Evolutionary conservation across 163 green algal genomes (phyloP).

Genomic region (Chlamydomonas reinhardtii): DNA sequence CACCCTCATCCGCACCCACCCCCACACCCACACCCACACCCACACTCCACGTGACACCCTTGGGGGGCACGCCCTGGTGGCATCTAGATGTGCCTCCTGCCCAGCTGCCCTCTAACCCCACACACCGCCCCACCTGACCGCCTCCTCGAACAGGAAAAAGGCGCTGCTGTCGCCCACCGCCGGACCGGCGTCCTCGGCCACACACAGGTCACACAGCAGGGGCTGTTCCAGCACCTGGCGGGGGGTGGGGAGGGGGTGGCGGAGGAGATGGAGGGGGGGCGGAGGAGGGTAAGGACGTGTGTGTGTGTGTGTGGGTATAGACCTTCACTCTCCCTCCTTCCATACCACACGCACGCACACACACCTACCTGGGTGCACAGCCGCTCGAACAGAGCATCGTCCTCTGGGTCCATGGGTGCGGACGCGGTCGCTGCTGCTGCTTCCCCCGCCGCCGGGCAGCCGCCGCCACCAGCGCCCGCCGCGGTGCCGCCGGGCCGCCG

Average conservation of each 20-base stretch:
- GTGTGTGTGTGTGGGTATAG: not conserved
- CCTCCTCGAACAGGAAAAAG: constrained; percentile 82
- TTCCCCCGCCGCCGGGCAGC: not conserved
- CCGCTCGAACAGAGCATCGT: constrained; percentile 34
- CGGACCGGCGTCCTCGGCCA: constrained; percentile 47
- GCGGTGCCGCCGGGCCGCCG: not conserved
- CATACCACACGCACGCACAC: not conserved
- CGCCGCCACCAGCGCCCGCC: not conserved
- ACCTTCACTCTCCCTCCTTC: no score
- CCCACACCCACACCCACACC: no score
- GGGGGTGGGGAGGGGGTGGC: no score
- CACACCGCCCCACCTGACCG: constrained; percentile 52
- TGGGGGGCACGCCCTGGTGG: no score
- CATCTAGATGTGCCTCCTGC: no score
- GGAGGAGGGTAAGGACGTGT: no score
- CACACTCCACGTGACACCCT: no score
- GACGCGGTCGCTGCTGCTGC: not conserved
- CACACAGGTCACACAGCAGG: constrained; percentile 60
- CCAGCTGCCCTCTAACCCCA: not conserved
- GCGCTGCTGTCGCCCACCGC: constrained; percentile 58
- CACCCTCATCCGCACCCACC: no score
- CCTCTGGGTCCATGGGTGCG: not conserved
- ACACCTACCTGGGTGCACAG: constrained; percentile 22
- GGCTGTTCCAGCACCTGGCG: constrained; percentile 48
- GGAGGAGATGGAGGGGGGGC: no score